Conservation (phyloP, 2,329 filamentous ascomycete species). For the Colletotrichum limetticola region DNA sequence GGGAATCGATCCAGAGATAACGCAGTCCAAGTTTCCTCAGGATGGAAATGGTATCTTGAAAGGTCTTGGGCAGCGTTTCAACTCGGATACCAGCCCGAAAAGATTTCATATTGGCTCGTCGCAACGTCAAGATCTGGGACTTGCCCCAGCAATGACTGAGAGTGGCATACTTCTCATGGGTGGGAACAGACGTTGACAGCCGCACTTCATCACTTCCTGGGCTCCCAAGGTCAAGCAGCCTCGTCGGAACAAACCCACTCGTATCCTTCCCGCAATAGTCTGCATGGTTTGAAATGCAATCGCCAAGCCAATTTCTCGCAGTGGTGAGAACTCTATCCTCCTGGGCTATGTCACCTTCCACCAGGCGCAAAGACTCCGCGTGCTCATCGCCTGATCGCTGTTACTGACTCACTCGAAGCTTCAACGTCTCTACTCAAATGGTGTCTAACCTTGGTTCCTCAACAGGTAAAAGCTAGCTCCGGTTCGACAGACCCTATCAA, state of each 20-base stretch:
- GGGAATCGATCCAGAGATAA: constrained; percentile 25
- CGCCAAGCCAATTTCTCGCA: background rate
- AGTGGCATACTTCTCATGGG: background rate
- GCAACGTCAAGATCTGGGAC: background rate
- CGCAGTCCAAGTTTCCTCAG: background rate
- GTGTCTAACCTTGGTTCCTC: background rate
- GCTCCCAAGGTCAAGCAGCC: background rate
- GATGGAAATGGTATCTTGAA: constrained; percentile 7
- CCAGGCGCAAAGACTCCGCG: background rate
- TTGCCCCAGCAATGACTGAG: background rate
- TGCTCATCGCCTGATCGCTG: background rate
- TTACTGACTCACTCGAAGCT: background rate
- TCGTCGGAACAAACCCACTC: background rate
- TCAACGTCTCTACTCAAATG: background rate
- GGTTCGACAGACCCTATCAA: background rate
- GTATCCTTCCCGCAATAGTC: background rate
- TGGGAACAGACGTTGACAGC: background rate
- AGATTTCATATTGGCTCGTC: background rate
- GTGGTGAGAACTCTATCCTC: background rate
- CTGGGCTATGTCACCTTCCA: background rate
- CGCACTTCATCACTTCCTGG: background rate
- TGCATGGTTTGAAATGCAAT: background rate
- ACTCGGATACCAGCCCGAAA: background rate
- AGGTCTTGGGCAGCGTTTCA: background rate
- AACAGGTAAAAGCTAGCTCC: background rate